Percentiles rank a stretch among this genome's conserved stretches.
Conservation (phyloP, 441 rosid genomes). For the Aleurites moluccanus region DNA sequence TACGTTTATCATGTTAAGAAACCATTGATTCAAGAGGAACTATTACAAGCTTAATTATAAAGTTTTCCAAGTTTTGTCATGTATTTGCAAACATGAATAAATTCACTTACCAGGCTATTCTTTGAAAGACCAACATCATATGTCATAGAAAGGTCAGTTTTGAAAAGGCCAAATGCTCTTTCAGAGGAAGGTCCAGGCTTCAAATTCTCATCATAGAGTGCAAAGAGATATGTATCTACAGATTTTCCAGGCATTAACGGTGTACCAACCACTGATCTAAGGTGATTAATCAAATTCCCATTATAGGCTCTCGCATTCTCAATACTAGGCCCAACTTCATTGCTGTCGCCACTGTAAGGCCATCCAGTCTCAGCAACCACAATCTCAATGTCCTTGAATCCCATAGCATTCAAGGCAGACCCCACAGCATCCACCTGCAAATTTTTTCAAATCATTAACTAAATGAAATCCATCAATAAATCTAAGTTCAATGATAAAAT, state of each 20-base stretch:
- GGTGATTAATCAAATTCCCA: slow-evolving; percentile 82
- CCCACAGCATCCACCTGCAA: slow-evolving; percentile 80
- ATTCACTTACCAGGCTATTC: slow-evolving; percentile 51
- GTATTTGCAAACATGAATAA: slow-evolving; percentile 1
- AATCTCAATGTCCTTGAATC: slow-evolving; percentile 75
- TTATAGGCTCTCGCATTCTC: slow-evolving; percentile 93
- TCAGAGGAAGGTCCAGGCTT: slow-evolving; percentile 81
- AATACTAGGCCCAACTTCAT: slow-evolving; percentile 71
- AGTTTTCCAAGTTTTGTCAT: neutral
- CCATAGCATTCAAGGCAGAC: slow-evolving; percentile 76
- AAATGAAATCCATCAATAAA: neutral
- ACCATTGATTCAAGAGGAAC: neutral
- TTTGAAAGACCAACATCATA: slow-evolving; percentile 75
- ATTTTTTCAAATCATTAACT: neutral
- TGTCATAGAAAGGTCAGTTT: slow-evolving; percentile 62
- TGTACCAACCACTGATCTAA: slow-evolving; percentile 78
- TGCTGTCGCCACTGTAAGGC: slow-evolving; percentile 73
- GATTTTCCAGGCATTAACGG: slow-evolving; percentile 95
- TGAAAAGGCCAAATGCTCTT: slow-evolving; percentile 83
- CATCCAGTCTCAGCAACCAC: slow-evolving; percentile 94
- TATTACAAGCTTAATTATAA: neutral
- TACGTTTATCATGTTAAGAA: neutral
- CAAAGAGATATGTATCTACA: slow-evolving; percentile 85
- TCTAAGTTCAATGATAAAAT: neutral
- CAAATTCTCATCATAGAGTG: slow-evolving; percentile 79